Evolutionary conservation across 2,329 filamentous ascomycete genomes (phyloP).

Genomic region (Alternaria sp.): DNA sequence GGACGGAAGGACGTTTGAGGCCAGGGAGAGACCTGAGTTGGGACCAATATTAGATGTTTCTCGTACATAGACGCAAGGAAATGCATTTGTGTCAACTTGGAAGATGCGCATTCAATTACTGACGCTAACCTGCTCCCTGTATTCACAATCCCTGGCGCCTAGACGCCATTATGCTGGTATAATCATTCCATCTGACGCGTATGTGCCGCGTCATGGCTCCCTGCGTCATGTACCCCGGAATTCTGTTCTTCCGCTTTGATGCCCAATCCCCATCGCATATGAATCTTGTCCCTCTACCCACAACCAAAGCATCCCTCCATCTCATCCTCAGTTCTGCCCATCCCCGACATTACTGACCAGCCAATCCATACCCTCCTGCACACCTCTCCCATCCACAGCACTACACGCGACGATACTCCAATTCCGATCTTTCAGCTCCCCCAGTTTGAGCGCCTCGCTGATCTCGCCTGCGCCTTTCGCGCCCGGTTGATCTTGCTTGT

Average conservation of each 20-base stretch:
- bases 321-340: constrained; percentile 5
- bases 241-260: constrained; percentile 8
- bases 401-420: constrained; percentile 99
- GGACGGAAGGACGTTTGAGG: constrained; percentile 44
- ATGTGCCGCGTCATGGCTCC: constrained; percentile 15
- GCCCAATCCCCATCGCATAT: constrained; percentile 2
- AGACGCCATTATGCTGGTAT: constrained; percentile 36
- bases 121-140: constrained; percentile 1
- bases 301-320: neutral
- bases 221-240: constrained; percentile 12
- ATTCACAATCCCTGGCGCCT: constrained; percentile 21
- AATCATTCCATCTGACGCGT: constrained; percentile 12
- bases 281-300: neutral
- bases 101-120: constrained; percentile 2
- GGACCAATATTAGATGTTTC: constrained; percentile 28
- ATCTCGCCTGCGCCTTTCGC: constrained; percentile 97
- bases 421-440: constrained; percentile 92
- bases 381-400: constrained; percentile 92
- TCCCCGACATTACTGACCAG: constrained; percentile 71
- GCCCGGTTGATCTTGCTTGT: constrained; percentile 98
- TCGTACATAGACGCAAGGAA: neutral
- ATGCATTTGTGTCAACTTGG: neutral
- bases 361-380: constrained; percentile 99
- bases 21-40: constrained; percentile 40
- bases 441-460: constrained; percentile 87